Conservation (phyloP, 2,329 filamentous ascomycete species). For the Chrysoporthe deuterocubensis region DNA sequence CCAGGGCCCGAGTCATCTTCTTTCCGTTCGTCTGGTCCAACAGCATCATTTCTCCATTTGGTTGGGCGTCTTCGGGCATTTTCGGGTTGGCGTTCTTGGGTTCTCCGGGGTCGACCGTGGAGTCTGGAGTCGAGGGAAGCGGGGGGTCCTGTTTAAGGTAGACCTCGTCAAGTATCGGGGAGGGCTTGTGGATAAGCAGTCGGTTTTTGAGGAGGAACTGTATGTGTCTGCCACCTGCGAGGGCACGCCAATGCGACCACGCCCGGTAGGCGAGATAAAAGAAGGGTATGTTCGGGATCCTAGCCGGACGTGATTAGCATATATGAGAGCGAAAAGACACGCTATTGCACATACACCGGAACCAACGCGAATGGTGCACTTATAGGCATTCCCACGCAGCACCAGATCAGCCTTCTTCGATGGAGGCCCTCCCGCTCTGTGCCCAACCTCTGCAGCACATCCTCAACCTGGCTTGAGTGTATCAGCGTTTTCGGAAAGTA, state of each 20-base stretch:
- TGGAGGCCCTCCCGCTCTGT: conserved; percentile 83
- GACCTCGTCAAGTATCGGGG: conserved; percentile 71
- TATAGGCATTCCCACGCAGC: conserved; percentile 80
- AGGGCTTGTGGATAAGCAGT: conserved; percentile 69
- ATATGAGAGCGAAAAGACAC: conserved; percentile 5
- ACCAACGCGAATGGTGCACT: conserved; percentile 81
- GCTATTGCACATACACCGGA: conserved; percentile 69
- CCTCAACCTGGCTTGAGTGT: conserved; percentile 62
- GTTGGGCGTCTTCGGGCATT: conserved; percentile 30
- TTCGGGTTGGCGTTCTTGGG: conserved; percentile 32
- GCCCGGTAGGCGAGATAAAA: conserved; percentile 93
- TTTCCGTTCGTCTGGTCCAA: conserved; percentile 39
- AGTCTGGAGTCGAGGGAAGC: conserved; percentile 34
- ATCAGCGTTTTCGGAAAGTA: conserved; percentile 77
- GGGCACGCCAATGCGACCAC: conserved; percentile 89
- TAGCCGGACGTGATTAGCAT: conserved; percentile 41
- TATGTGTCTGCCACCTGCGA: conserved; percentile 82
- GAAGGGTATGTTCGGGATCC: conserved; percentile 92
- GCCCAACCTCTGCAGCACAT: conserved; percentile 71
- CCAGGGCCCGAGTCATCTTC: conserved; percentile 53
- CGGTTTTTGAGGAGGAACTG: conserved; percentile 79
- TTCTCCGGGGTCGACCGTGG: conserved; percentile 32
- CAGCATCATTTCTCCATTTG: conserved; percentile 48
- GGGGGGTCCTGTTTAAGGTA: conserved; percentile 55
- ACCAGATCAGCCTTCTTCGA: conserved; percentile 77